Conservation (phyloP, 345 rosid genomes). For the Aegle marmelos region DNA sequence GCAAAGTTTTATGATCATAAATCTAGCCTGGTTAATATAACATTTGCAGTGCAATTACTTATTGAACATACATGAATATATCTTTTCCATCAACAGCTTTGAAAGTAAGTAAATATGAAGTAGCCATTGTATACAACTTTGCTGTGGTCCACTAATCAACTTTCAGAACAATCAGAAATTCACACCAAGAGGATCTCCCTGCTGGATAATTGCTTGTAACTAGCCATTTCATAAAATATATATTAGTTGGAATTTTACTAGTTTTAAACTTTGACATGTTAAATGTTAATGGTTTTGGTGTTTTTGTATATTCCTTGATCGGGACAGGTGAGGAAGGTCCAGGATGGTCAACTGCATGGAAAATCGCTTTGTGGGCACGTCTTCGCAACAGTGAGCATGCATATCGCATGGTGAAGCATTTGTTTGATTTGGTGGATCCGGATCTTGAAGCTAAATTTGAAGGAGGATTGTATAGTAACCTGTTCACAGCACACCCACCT, state of each 20-base stretch:
- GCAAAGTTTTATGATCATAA: neutral
- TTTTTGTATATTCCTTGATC: neutral
- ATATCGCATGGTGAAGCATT: conserved; percentile 70
- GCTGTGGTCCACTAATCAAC: neutral
- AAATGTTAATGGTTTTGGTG: neutral
- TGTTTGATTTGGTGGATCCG: conserved; percentile 77
- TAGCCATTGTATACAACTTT: neutral
- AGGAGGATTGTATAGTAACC: conserved; percentile 87
- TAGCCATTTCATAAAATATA: neutral
- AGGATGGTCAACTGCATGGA: conserved; percentile 97
- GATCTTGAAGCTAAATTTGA: conserved; percentile 45
- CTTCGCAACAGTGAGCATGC: conserved; percentile 75
- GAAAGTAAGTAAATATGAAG: neutral
- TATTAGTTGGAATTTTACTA: neutral
- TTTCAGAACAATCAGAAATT: neutral
- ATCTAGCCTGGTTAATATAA: neutral
- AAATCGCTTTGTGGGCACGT: conserved; percentile 83
- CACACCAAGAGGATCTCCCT: neutral
- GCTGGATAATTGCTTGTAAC: neutral
- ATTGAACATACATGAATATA: neutral
- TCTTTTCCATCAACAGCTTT: neutral
- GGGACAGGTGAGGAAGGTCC: conserved; percentile 91
- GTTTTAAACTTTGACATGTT: neutral
- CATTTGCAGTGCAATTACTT: neutral
- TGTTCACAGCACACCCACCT: conserved; percentile 94